Evolutionary conservation across 1,284 basidiomycete genomes (phyloP), one percentile per base, ranked within the genome.

Genomic region (Fomitiporia mediterranea): DNA sequence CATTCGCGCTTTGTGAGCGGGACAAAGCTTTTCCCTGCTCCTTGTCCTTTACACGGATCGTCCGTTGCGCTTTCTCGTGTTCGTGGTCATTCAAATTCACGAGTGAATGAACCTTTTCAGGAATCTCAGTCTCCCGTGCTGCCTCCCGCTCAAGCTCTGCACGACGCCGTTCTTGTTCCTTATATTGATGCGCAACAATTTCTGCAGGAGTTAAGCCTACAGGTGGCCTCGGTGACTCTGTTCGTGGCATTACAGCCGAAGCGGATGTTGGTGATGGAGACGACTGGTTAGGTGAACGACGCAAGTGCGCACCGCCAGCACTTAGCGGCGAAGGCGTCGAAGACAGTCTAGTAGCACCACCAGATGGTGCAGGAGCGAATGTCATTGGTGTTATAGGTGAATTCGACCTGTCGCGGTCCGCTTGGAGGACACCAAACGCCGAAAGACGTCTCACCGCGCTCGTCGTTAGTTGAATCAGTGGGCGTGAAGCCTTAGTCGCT

Each of bases 171-270:
- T 73, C 75, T 59, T 80, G 80, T 51, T 75, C 74, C 63, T 80
- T 82, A 65, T 85, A 85, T 2, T 81, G 80, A 48, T 77, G 76
- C 4, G 72, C 77, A 28, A 85, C 76, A 0, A 77, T 76, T 2
- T 77, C 74, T 0, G 83, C 82, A 2, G 83, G 83, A 0, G 83
- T 85, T 4, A 83, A 69, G 17, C 66, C 55, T 3, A 43, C 37
- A 17, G 53, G 47, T 5, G 55, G 51, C 15, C 40, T 43, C 19
- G 54, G 54, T 34, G 53, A 52, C 28, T 59, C 54, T n/a, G 39
- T 34, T 8, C 54, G 30, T 4, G 34, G 49, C 9, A 25, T 28
- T 4, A 55, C 42, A 2, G 42, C 39, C 8, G 19, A 25, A 25
- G 28, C 44, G 13, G 23, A 15, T 11, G 37, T 13, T 30, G 25